phyloP scores from a whole-genome alignment of 1,284 basidiomycete species.

The Heterobasidion irregulare region DNA sequence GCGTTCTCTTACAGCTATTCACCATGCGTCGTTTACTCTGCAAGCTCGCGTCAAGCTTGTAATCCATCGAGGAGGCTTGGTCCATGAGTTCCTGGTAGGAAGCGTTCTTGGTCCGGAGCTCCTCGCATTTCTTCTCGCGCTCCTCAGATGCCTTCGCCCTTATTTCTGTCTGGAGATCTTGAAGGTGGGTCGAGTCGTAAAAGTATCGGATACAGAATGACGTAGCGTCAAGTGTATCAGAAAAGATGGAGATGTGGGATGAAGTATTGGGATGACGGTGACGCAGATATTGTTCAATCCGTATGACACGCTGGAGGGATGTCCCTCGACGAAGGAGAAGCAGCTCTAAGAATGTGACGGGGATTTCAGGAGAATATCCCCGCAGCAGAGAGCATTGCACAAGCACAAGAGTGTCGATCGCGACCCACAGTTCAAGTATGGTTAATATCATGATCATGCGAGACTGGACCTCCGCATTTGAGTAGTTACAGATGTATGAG shows the following conservation, averaged over 20 bases:
- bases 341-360: slow-evolving; percentile 22
- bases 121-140: slow-evolving; percentile 1
- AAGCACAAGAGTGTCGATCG: slow-evolving; percentile 29
- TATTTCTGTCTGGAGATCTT: slow-evolving; percentile 14
- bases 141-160: slow-evolving; percentile 6
- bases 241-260: slow-evolving; percentile 15
- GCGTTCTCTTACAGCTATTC: slow-evolving; percentile 23
- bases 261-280: slow-evolving; percentile 15
- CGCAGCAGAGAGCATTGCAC: slow-evolving; percentile 24
- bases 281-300: slow-evolving; percentile 21
- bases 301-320: slow-evolving; percentile 18
- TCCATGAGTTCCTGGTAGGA: not conserved
- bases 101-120: not conserved
- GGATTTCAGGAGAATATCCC: slow-evolving; percentile 38
- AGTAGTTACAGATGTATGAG: slow-evolving; percentile 16
- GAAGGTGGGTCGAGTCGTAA: slow-evolving; percentile 1
- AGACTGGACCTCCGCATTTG: slow-evolving; percentile 33
- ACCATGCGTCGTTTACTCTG: not conserved
- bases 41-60: not conserved
- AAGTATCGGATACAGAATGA: slow-evolving; percentile 7
- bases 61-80: not conserved
- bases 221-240: slow-evolving; percentile 4
- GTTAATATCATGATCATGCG: slow-evolving; percentile 35
- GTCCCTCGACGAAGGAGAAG: slow-evolving; percentile 27
- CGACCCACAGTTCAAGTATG: slow-evolving; percentile 33